Conservation (phyloP, 352 stramenopile genomes). For the Phytophthora hybrid region DNA sequence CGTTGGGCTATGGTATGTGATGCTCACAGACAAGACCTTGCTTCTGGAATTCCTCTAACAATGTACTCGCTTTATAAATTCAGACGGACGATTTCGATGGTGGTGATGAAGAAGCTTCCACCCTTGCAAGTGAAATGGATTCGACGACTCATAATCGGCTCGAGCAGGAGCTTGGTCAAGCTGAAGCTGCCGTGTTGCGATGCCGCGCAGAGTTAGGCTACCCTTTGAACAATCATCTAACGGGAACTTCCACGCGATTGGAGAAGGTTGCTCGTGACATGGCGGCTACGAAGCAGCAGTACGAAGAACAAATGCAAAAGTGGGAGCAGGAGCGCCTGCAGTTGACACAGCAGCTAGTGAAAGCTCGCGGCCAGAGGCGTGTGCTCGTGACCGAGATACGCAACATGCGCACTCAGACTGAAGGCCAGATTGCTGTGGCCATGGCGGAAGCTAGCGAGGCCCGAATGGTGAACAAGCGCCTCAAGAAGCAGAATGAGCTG, state of each 20-base stretch:
- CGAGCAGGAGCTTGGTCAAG: slow-evolving; percentile 78
- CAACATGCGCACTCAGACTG: slow-evolving; percentile 80
- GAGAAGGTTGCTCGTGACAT: slow-evolving; percentile 84
- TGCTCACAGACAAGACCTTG: not conserved
- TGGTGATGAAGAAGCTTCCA: slow-evolving; percentile 40
- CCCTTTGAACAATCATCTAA: slow-evolving; percentile 77
- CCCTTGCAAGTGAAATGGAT: slow-evolving; percentile 56
- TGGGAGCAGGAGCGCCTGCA: slow-evolving; percentile 61
- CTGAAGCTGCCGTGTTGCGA: slow-evolving; percentile 71
- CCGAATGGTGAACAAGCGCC: slow-evolving; percentile 86
- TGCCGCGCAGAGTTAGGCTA: slow-evolving; percentile 84
- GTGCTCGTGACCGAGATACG: slow-evolving; percentile 81
- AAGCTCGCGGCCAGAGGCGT: slow-evolving; percentile 80
- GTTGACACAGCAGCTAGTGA: slow-evolving; percentile 77
- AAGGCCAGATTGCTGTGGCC: slow-evolving; percentile 80
- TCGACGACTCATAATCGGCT: slow-evolving; percentile 50
- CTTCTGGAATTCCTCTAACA: slow-evolving; percentile 11
- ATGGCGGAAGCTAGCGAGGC: slow-evolving; percentile 86
- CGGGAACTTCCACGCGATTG: slow-evolving; percentile 72
- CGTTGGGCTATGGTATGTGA: slow-evolving; percentile 78
- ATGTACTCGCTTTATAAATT: not conserved
- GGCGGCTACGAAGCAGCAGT: slow-evolving; percentile 70
- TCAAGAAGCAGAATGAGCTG: slow-evolving; percentile 88
- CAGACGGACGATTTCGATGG: slow-evolving; percentile 76
- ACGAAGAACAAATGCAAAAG: slow-evolving; percentile 69